phyloP scores from a whole-genome alignment of 2,329 filamentous ascomycete genomes.

The Epichloe uncinata region DNA sequence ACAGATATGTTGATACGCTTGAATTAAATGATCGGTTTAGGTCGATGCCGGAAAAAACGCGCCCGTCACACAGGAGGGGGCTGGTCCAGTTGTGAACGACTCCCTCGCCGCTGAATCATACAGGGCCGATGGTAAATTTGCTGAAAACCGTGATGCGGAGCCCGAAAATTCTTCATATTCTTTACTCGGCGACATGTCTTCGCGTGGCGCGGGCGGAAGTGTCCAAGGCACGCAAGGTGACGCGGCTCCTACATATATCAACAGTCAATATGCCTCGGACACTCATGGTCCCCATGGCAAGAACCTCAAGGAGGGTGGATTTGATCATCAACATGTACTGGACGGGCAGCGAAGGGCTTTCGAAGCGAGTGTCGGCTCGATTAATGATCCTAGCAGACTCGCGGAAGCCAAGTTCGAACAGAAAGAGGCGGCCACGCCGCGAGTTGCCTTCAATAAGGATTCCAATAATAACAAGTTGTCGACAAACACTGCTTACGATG shows the following conservation, averaged over 20 bases:
- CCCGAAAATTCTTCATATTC: conserved; percentile 10
- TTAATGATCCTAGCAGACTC: conserved; percentile 32
- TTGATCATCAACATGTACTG: conserved; percentile 19
- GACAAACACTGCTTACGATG: conserved; percentile 18
- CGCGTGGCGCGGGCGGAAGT: conserved; percentile 12
- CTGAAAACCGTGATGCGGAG: conserved; percentile 39
- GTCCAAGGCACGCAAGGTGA: conserved; percentile 8
- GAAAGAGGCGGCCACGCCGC: conserved; percentile 10
- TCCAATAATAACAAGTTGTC: conserved; percentile 8
- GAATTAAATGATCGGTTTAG: conserved; percentile 15
- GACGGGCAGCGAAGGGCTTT: conserved; percentile 27
- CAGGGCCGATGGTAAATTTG: conserved; percentile 44
- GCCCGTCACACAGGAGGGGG: conserved; percentile 41
- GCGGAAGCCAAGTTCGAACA: conserved; percentile 30
- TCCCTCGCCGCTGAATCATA: conserved; percentile 68
- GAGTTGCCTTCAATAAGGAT: conserved; percentile 17
- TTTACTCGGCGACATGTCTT: conserved; percentile 25
- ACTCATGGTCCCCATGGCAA: conserved; percentile 27
- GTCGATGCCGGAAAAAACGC: conserved; percentile 34
- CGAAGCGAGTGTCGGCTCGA: conserved; percentile 29
- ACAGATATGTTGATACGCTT: not conserved
- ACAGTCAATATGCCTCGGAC: conserved; percentile 19
- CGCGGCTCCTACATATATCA: conserved; percentile 26
- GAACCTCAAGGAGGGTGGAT: conserved; percentile 26
- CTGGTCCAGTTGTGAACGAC: conserved; percentile 51